phyloP scores from a whole-genome alignment of 805 yeast genomes.

The Schizosaccharomyces cryophilus region DNA sequence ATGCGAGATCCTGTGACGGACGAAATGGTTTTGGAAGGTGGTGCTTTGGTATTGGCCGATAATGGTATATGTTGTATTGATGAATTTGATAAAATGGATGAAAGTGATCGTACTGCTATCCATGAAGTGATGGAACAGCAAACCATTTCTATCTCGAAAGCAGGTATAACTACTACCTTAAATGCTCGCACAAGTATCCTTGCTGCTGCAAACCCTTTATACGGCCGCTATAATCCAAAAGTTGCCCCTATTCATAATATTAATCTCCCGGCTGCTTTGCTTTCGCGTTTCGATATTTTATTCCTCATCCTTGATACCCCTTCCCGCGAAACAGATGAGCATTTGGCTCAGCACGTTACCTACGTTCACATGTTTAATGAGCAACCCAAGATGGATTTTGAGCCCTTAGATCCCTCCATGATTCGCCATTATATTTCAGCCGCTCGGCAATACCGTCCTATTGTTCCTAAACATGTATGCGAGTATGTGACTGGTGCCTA shows the following conservation, averaged over 20 bases:
- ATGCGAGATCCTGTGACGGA: conserved; percentile 98
- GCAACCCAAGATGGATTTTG: conserved; percentile 56
- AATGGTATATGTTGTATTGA: conserved; percentile 96
- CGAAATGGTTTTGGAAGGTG: conserved; percentile 94
- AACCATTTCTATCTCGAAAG: conserved; percentile 88
- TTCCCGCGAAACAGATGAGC: conserved; percentile 50
- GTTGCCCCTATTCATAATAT: conserved; percentile 85
- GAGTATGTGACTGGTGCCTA: conserved; percentile 69
- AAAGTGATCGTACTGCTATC: conserved; percentile 83
- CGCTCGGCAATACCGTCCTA: conserved; percentile 70
- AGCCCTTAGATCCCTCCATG: conserved; percentile 52
- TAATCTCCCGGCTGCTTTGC: conserved; percentile 83
- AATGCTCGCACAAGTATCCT: conserved; percentile 86
- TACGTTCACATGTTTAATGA: conserved; percentile 81
- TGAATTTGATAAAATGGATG: conserved; percentile 98
- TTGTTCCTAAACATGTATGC: conserved; percentile 58
- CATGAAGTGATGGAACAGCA: conserved; percentile 99
- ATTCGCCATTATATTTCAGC: conserved; percentile 70
- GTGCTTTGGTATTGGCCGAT: conserved; percentile 89
- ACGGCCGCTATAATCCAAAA: conserved; percentile 78
- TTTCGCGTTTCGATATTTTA: conserved; percentile 81
- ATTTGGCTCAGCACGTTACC: conserved; percentile 79
- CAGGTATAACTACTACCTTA: conserved; percentile 86
- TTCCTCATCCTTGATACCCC: conserved; percentile 74
- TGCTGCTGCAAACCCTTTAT: conserved; percentile 96